Evolutionary conservation across 306 rosid genomes (phyloP).

Genomic region (Acacia acuminata): DNA sequence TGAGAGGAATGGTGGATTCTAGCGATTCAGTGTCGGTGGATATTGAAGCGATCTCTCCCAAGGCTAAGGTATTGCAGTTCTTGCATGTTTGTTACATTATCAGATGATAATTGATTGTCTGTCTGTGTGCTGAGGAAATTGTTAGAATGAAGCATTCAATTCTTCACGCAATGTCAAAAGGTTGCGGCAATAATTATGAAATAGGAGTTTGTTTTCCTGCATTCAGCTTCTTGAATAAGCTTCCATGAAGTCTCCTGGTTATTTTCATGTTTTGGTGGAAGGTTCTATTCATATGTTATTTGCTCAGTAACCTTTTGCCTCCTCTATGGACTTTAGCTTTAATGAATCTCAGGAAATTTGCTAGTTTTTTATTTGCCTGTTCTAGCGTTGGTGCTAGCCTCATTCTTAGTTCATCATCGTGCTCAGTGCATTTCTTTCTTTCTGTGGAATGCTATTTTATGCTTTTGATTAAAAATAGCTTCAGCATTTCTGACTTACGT

Average conservation of each 20-base stretch:
- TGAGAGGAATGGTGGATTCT: constrained; percentile 59
- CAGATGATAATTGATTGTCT: not conserved
- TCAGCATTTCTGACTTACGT: constrained; percentile 5
- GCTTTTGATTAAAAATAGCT: constrained; percentile 24
- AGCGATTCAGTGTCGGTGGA: constrained; percentile 89
- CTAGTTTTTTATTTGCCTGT: not conserved
- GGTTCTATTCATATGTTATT: not conserved
- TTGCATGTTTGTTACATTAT: constrained; percentile 3
- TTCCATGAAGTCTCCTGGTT: not conserved
- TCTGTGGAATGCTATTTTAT: constrained; percentile 12
- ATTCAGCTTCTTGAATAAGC: constrained; percentile 1
- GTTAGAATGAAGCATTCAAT: not conserved
- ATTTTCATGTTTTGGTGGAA: not conserved
- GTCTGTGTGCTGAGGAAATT: constrained; percentile 36
- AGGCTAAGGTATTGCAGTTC: constrained; percentile 65
- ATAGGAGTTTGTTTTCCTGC: not conserved
- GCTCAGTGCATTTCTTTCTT: not conserved
- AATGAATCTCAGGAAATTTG: not conserved
- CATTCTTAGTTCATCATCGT: not conserved
- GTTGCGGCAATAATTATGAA: not conserved
- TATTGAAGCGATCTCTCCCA: constrained; percentile 71
- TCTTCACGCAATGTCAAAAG: not conserved
- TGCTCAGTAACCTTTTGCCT: not conserved
- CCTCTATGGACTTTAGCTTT: not conserved
- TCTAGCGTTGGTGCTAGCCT: constrained; percentile 1